Evolutionary conservation across 352 stramenopile genomes (phyloP), one percentile per base, ranked within the genome.

Genomic region (Globisporangium recalcitrans): DNA sequence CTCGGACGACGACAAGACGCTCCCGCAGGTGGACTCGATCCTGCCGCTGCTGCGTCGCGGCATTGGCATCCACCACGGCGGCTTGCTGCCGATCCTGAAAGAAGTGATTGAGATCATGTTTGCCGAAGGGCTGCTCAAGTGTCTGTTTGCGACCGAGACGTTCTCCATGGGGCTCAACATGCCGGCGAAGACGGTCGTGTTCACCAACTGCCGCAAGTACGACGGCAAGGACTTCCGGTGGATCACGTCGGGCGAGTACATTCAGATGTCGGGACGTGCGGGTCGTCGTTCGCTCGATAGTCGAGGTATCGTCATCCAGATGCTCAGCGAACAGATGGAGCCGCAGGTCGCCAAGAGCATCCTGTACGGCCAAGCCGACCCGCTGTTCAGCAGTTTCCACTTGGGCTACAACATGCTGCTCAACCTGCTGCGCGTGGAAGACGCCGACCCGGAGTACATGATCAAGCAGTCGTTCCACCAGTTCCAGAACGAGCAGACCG

Each of bases 351-450:
- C 91, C 57, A 99, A 99, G 68, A 85, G 86, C 36, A 98, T 97
- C 67, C 61, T 97, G 32, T 97, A 97, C 60, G 89, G 84, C 55
- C 74, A 91, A 64, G 74, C 75, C 0, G 76, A 89, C 46, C 72
- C 78, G 42, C 65, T 92, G 6, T 85, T 90, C 59, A 91, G 77
- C 79, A 79, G 76, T 2, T 99, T 99, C 79, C 91, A 98, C 71
- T 95, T 99, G 56, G 97, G 91, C 24, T 99, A 99, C 85, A 99
- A 99, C 79, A 99, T 99, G 97, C 77, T 99, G 49, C 74, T 99
- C 19, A 99, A 99, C 72, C 86, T 99, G 79, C 89, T 99, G 80
- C 88, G 98, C 52, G 97, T 99, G 14, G 97, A 99, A 81, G 88
- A 96, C 60, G 82, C 80, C 19, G 97, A 98, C 67, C 96, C 97